These are phyloP conservation scores for Phylloporus sp. DNA, from an alignment of 768 basidiomycete genomes.

Conservation along the genomic window DNA sequence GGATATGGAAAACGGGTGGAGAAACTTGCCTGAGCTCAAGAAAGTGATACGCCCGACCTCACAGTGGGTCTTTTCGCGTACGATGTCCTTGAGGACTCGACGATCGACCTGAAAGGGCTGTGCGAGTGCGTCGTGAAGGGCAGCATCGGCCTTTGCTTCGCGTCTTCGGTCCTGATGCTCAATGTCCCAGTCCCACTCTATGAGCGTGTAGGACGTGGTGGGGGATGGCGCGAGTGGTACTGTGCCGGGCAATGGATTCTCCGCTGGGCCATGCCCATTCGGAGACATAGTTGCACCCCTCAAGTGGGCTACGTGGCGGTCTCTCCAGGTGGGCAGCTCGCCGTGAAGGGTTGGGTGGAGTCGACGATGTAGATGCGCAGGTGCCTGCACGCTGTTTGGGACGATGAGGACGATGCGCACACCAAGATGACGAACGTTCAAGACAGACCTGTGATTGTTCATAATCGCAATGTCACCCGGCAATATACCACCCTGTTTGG, in stretches of 20 bases:
- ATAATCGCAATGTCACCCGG: constrained; percentile 14
- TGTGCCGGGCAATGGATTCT: constrained; percentile 16
- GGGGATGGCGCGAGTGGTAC: constrained; percentile 15
- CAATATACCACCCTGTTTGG: constrained; percentile 23
- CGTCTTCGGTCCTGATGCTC: constrained; percentile 66
- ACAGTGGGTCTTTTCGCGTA: constrained; percentile 60
- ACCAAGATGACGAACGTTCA: constrained; percentile 12
- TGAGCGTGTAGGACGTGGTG: constrained; percentile 7
- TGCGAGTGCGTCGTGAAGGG: constrained; percentile 44
- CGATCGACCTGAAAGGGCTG: constrained; percentile 75
- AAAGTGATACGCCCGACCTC: constrained; percentile 70
- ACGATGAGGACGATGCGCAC: neutral
- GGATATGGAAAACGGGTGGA: constrained; percentile 10
- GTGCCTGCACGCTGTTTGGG: neutral
- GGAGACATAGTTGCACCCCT: constrained; percentile 11
- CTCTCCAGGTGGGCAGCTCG: constrained; percentile 1
- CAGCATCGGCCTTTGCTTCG: constrained; percentile 61
- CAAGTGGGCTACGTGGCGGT: constrained; percentile 3
- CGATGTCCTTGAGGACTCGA: constrained; percentile 68
- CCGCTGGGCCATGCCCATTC: neutral
- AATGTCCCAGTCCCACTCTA: constrained; percentile 67
- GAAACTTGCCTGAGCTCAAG: constrained; percentile 60
- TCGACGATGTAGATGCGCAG: neutral
- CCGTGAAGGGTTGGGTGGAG: neutral
- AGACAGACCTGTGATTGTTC: constrained; percentile 17